Base-by-base conservation (phyloP, 768 basidiomycete genomes). In the Rhizopogon vesiculosus region DNA sequence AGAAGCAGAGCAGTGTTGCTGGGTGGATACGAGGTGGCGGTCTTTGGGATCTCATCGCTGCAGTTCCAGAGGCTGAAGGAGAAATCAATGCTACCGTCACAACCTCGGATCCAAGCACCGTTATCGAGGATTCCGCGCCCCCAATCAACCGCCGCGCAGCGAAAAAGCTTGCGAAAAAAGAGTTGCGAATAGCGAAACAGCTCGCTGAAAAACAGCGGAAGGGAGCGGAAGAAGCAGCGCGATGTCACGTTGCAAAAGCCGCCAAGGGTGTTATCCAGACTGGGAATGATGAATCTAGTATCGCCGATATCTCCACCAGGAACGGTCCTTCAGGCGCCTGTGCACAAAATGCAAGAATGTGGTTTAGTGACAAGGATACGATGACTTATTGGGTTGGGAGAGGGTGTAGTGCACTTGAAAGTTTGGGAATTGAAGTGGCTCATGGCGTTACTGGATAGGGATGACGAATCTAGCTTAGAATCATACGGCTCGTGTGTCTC, bases 21-120 rank as follows among this genome's bases (percentile, higher is more conserved):
- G 81, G 76, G 18, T 90, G 89, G 89, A 75, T 89, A 54, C 75
- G 78, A 16, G 61, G 64, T 29, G 85, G 86, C 1, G 85, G 85
- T 0, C 67, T 87, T 12, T 64, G 57, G 69, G 56, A 45, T 18
- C 40, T 42, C 31, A 28, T n/a, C 19, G 18, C 50, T 15, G 16
- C 50, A 7, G 19, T 38, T 25, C 33, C 19, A 22, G 48, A 22
- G 33, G 48, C 8, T 38, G 7, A 39, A 40, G 25, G 64, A 56
- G 41, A 56, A 42, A 33, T 9, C 7, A 56, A 10, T 35, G 53
- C 45, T 28, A 18, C 22, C 16, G 12, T n/a, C 15, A 18, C 15
- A 9, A 40, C 29, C 25, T 22, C 48, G 18, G 51, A 38, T 35
- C 5, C 25, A n/a, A 42, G 7, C 38, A 4, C 25, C 25, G 31